Percentiles rank a stretch among this genome's conserved stretches.
phyloP scores from a whole-genome alignment of 257 asterid genomes.

The Fraxinus quadrangulata region DNA sequence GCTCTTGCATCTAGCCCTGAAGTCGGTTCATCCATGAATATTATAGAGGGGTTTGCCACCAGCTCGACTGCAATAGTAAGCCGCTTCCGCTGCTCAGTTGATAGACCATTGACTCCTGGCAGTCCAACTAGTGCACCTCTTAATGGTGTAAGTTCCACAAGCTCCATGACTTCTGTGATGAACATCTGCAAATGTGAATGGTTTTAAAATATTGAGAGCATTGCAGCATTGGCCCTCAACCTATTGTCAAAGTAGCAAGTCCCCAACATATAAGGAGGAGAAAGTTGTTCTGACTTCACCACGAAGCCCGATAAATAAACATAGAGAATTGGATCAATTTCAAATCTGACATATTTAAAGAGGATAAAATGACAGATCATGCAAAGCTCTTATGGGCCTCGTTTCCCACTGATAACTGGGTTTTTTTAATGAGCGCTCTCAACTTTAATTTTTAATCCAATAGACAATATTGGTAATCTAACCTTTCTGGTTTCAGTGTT shows the following conservation, averaged over 20 bases:
- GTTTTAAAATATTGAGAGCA: neutral
- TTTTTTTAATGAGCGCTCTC: no score
- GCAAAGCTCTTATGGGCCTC: neutral
- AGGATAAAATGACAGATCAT: neutral
- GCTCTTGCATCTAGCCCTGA: conserved; percentile 79
- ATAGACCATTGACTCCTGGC: conserved; percentile 64
- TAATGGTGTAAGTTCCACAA: conserved; percentile 56
- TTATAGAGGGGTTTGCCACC: conserved; percentile 69
- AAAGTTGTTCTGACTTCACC: neutral
- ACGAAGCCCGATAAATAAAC: neutral
- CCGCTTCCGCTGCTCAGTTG: conserved; percentile 76
- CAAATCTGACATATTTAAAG: neutral
- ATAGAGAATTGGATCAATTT: neutral
- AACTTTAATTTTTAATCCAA: neutral
- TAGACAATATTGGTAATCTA: conserved; percentile 2
- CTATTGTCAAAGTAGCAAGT: neutral
- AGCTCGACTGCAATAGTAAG: conserved; percentile 70
- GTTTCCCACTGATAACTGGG: neutral
- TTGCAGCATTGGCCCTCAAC: neutral
- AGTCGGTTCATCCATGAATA: conserved; percentile 77
- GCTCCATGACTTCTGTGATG: conserved; percentile 61
- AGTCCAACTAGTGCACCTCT: conserved; percentile 61
- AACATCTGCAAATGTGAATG: conserved; percentile 40
- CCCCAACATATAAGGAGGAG: neutral
- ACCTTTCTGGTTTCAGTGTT: conserved; percentile 50